Base-by-base conservation (phyloP, 345 rosid species). In the Camelina laxa region DNA sequence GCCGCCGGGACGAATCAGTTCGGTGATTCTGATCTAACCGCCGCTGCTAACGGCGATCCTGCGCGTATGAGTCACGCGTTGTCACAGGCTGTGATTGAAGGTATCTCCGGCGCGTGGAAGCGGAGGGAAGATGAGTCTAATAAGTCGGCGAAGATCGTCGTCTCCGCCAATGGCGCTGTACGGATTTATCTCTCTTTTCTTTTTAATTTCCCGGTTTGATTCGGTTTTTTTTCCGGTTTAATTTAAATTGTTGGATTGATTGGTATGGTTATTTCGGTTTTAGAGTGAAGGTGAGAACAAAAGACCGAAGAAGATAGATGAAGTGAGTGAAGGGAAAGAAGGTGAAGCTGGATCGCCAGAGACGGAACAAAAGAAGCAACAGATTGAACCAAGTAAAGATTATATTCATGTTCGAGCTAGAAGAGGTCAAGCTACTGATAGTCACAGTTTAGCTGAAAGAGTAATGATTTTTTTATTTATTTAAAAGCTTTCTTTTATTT, bases 371-470 rank as follows among this genome's bases (percentile, higher is more conserved):
- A 82, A 80, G 74, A 74, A 71, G 74, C 85, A 83, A 79, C 85
- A 81, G 22, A 48, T 77, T 1, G 96, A 91, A 70, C 89, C 87
- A 42, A 73, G 79, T 16, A 89, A 88, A 77, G 98, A 93, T 82
- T 93, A 89, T 80, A 91, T 93, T 75, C 98, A 89, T 51, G 92
- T 93, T 11, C 87, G 98, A 77, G 98, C 97, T 13, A 90, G 98
- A 81, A 82, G 94, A 75, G 98, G 98, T 60, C 97, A 93, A 81
- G 98, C 98, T 70, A 91, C 96, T 47, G 97, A 91, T 83, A 93
- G 92, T 83, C 98, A 91, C 84, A 93, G 97, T 80, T 84, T 93
- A 69, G 98, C 98, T 22, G 94, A 93, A 86, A 87, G 97, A 81
- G 96, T 93, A 91, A 85, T 59, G 24, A 53, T 36, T 53, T 35